Evolutionary conservation across 1,284 basidiomycete genomes (phyloP).

Genomic region (Agaricales sp.): DNA sequence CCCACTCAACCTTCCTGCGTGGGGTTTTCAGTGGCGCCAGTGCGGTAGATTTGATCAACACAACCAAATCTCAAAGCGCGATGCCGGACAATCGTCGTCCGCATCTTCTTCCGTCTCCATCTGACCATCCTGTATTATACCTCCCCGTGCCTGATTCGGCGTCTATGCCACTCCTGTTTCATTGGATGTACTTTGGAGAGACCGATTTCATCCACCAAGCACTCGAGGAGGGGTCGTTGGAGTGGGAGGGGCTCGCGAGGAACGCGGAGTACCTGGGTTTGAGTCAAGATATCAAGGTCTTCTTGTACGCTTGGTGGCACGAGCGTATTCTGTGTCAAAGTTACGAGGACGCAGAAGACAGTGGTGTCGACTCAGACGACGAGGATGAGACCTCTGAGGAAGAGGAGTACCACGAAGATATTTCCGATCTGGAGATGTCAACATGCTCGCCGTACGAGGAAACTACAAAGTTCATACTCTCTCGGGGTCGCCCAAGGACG

Average conservation of each 20-base stretch:
- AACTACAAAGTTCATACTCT: slow-evolving; percentile 20
- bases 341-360: slow-evolving; percentile 12
- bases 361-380: slow-evolving; percentile 25
- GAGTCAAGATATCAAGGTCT: slow-evolving; percentile 54
- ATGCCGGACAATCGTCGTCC: slow-evolving; percentile 41
- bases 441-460: slow-evolving; percentile 22
- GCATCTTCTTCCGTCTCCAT: slow-evolving; percentile 50
- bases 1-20: slow-evolving; percentile 62
- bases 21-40: slow-evolving; percentile 57
- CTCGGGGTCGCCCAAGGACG: slow-evolving; percentile 21
- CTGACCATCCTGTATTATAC: slow-evolving; percentile 54
- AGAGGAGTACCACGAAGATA: slow-evolving; percentile 13
- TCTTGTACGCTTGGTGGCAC: slow-evolving; percentile 53
- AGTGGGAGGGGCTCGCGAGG: slow-evolving; percentile 71
- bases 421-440: slow-evolving; percentile 13
- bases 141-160: slow-evolving; percentile 70
- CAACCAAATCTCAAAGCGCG: slow-evolving; percentile 18
- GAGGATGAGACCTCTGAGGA: slow-evolving; percentile 19
- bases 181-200: slow-evolving; percentile 72
- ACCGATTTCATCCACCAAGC: slow-evolving; percentile 48
- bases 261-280: slow-evolving; percentile 75
- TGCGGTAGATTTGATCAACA: slow-evolving; percentile 43
- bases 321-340: slow-evolving; percentile 16
- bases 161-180: slow-evolving; percentile 60
- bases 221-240: slow-evolving; percentile 46